These are phyloP conservation scores for Epichloe glyceriae DNA, from an alignment of 2,329 filamentous ascomycete species.

Conservation along the genomic window DNA sequence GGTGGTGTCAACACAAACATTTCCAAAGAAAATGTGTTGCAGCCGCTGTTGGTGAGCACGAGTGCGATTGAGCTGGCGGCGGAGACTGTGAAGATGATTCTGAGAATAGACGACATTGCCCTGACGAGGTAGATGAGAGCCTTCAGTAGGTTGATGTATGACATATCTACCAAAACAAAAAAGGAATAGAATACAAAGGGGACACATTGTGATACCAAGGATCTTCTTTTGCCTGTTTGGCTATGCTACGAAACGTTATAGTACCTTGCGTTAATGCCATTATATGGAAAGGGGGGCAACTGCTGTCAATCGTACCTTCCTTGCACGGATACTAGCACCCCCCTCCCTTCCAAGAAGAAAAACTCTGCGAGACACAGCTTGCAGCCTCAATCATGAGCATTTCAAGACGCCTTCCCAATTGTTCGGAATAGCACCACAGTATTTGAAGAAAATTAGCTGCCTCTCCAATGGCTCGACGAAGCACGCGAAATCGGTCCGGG, in stretches of 20 bases:
- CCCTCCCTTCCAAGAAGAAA: no score
- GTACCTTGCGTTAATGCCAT: not conserved
- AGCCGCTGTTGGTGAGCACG: slow-evolving; percentile 91
- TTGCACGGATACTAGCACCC: not conserved
- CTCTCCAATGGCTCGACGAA: slow-evolving; percentile 7
- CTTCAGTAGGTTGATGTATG: slow-evolving; percentile 21
- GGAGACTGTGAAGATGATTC: slow-evolving; percentile 94
- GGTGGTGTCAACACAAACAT: slow-evolving; percentile 96
- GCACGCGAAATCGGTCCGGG: slow-evolving; percentile 8
- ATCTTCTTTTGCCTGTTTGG: not conserved
- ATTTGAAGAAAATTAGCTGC: not conserved
- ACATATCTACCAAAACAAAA: slow-evolving; percentile 17
- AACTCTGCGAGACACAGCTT: no score
- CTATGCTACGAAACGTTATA: not conserved
- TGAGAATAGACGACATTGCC: slow-evolving; percentile 55
- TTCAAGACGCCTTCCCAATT: not conserved
- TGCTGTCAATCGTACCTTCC: not conserved
- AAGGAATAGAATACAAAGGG: slow-evolving; percentile 8
- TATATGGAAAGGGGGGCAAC: not conserved
- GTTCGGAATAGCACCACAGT: not conserved
- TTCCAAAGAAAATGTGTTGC: slow-evolving; percentile 89
- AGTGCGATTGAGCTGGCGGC: slow-evolving; percentile 94
- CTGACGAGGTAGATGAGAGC: slow-evolving; percentile 36
- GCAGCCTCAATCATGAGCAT: no score
- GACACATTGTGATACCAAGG: slow-evolving; percentile 5